Evolutionary conservation across 2,329 filamentous ascomycete genomes (phyloP).

Genomic region (Chrysoporthe cubensis): DNA sequence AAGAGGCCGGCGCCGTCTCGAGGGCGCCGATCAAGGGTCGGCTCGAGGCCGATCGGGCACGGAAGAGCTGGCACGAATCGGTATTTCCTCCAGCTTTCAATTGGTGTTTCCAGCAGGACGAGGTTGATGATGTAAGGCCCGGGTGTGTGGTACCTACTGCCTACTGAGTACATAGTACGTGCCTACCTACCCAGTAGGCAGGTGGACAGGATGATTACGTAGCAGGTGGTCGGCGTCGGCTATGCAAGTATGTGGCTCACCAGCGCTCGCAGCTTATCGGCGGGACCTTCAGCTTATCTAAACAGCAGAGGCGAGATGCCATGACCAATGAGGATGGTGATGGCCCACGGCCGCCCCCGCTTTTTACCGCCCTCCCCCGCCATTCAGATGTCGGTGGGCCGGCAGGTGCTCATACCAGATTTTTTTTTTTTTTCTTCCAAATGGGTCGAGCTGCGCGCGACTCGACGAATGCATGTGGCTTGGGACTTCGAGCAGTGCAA

Average conservation of each 20-base stretch:
- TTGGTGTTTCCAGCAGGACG: neutral
- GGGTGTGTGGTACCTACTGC: neutral
- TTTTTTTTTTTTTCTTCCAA: constrained; percentile 3
- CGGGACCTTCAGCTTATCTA: constrained; percentile 13
- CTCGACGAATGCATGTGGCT: neutral
- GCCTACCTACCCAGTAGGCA: neutral
- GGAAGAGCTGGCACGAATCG: neutral
- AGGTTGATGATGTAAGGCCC: neutral
- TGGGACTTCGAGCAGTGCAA: neutral
- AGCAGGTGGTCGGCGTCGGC: neutral
- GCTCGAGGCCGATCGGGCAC: neutral
- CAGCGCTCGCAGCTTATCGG: constrained; percentile 1
- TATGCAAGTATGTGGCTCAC: no score
- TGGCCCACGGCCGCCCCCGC: constrained; percentile 18
- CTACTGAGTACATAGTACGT: neutral
- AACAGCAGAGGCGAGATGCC: neutral
- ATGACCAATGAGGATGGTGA: constrained; percentile 10
- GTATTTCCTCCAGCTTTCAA: constrained; percentile 7
- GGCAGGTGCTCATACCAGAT: constrained; percentile 25
- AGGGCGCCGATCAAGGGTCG: constrained; percentile 19
- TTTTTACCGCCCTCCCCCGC: constrained; percentile 22
- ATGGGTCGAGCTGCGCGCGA: constrained; percentile 1
- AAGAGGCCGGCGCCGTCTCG: constrained; percentile 9
- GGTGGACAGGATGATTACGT: neutral
- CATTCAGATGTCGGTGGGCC: constrained; percentile 23